Percentiles rank a stretch among this genome's conserved stretches.
Evolutionary conservation across 768 basidiomycete genomes (phyloP).

Genomic region (Chlorophyllum brunneum): DNA sequence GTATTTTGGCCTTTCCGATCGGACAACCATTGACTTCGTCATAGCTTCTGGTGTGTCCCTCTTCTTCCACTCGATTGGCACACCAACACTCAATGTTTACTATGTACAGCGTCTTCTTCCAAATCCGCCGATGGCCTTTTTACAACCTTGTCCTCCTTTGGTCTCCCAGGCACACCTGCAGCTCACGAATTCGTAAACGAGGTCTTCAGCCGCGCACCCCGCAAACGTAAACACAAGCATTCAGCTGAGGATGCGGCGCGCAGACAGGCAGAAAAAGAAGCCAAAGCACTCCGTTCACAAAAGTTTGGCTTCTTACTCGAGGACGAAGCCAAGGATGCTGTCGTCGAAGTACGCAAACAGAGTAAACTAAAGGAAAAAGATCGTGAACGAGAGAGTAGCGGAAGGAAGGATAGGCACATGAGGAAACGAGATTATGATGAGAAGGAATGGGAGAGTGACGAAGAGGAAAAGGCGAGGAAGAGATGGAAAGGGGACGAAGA

Average conservation of each 20-base stretch:
- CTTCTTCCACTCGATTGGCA: background rate
- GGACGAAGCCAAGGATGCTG: slow-evolving; percentile 35
- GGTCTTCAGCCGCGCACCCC: slow-evolving; percentile 73
- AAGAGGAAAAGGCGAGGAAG: slow-evolving; percentile 74
- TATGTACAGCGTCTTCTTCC: slow-evolving; percentile 68
- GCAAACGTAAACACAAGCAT: slow-evolving; percentile 70
- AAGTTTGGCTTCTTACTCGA: slow-evolving; percentile 84
- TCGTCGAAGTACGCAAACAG: slow-evolving; percentile 38
- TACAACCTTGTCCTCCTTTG: slow-evolving; percentile 65
- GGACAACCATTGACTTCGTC: slow-evolving; percentile 82
- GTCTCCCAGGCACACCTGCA: slow-evolving; percentile 77
- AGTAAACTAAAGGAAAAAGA: slow-evolving; percentile 32
- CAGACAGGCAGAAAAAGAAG: slow-evolving; percentile 72
- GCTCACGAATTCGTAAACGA: slow-evolving; percentile 78
- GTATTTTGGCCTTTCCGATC: slow-evolving; percentile 84
- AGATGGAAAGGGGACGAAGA: slow-evolving; percentile 51
- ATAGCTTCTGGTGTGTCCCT: slow-evolving; percentile 67
- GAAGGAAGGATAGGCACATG: slow-evolving; percentile 57
- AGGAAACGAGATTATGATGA: slow-evolving; percentile 80
- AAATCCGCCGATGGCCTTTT: slow-evolving; percentile 82
- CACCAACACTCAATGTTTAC: background rate
- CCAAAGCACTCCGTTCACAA: slow-evolving; percentile 62
- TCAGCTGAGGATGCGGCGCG: slow-evolving; percentile 40
- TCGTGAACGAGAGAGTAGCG: slow-evolving; percentile 32
- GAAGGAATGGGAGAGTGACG: slow-evolving; percentile 89